These are phyloP conservation scores for Leccinum variicolor DNA, from an alignment of 768 basidiomycete species.

Conservation along the genomic window DNA sequence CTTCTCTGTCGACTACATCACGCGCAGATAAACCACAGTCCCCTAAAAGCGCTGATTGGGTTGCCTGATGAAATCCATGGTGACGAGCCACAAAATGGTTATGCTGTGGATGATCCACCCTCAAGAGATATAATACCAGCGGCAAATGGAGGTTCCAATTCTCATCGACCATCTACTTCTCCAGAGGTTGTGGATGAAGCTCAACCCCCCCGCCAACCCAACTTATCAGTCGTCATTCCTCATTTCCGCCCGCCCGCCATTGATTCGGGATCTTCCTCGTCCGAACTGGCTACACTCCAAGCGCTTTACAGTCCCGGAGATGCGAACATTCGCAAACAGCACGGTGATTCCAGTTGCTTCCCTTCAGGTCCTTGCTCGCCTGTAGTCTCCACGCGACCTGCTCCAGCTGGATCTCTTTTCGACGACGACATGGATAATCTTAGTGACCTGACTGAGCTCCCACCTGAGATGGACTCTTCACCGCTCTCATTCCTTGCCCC, in stretches of 20 bases:
- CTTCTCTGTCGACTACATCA: background rate
- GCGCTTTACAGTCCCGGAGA: background rate
- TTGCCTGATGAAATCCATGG: conserved; percentile 7
- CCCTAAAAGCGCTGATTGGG: conserved; percentile 11
- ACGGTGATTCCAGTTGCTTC: background rate
- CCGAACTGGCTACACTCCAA: background rate
- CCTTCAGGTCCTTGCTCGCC: background rate
- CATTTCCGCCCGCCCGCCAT: background rate
- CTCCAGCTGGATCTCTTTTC: background rate
- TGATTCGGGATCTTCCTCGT: background rate
- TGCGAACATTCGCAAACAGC: background rate
- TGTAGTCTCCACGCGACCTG: background rate
- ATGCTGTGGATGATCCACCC: background rate
- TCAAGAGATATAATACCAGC: background rate
- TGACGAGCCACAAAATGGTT: conserved; percentile 4
- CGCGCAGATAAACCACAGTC: conserved; percentile 17
- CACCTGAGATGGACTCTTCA: conserved; percentile 21
- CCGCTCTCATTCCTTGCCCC: background rate
- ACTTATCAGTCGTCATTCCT: background rate
- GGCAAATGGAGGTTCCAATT: background rate
- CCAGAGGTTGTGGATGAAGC: background rate
- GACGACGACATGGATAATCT: conserved; percentile 14
- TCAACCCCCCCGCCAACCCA: background rate
- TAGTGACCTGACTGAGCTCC: conserved; percentile 31
- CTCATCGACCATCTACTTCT: background rate